These are phyloP conservation scores for Biscutella laevigata DNA, from an alignment of 441 rosid genomes.

Conservation along the genomic window DNA sequence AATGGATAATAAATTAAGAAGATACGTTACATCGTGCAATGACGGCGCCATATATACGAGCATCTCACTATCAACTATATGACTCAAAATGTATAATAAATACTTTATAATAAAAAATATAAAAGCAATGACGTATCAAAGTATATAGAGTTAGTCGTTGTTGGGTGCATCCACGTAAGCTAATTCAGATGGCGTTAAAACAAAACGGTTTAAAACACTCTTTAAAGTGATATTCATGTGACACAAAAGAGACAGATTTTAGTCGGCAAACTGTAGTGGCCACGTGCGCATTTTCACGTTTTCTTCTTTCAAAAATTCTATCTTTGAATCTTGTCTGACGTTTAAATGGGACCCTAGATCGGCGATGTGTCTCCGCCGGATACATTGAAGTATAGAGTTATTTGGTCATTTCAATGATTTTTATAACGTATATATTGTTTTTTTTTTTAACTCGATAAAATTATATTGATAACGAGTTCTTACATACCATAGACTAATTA, in stretches of 20 bases:
- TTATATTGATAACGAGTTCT: too few species aligned
- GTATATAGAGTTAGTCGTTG: not conserved
- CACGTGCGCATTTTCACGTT: slow-evolving; percentile 20
- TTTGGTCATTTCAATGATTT: not conserved
- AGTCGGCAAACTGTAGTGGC: slow-evolving; percentile 26
- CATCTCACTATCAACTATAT: too few species aligned
- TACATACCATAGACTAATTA: too few species aligned
- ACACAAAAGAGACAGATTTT: slow-evolving; percentile 1
- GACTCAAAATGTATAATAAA: too few species aligned
- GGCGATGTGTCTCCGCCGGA: slow-evolving; percentile 18
- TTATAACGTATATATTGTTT: too few species aligned
- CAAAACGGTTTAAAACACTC: not conserved
- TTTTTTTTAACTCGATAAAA: too few species aligned
- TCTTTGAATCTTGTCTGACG: slow-evolving; percentile 3
- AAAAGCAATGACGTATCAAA: not conserved
- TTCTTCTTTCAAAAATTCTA: not conserved
- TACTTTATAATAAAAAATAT: not conserved
- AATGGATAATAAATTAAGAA: slow-evolving; percentile 10
- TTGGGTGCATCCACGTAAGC: slow-evolving; percentile 17
- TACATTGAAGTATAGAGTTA: slow-evolving; percentile 8
- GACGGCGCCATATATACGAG: slow-evolving; percentile 26
- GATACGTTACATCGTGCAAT: slow-evolving; percentile 26
- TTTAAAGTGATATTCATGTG: slow-evolving; percentile 22
- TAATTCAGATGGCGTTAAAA: slow-evolving; percentile 10
- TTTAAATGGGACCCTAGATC: slow-evolving; percentile 8